phyloP scores from a whole-genome alignment of 495 filamentous ascomycete genomes.

The Acidomyces sp. region DNA sequence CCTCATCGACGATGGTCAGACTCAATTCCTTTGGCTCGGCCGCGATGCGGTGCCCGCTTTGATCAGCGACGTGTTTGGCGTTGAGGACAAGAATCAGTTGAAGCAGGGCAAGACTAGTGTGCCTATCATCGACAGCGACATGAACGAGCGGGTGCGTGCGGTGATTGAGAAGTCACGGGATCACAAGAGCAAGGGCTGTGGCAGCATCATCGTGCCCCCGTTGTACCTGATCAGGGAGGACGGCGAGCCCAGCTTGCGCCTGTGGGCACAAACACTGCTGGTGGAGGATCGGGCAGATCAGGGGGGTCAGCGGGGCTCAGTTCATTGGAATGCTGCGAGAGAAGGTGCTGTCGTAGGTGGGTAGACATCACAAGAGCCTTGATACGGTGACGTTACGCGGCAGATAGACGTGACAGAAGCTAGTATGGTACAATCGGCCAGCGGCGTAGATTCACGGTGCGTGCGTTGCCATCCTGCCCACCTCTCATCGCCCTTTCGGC shows the following conservation, averaged over 20 bases:
- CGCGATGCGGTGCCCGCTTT: conserved; percentile 85
- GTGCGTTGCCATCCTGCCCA: no score
- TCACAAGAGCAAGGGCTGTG: conserved; percentile 68
- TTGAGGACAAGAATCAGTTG: conserved; percentile 62
- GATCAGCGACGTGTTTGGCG: conserved; percentile 76
- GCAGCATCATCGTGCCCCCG: conserved; percentile 81
- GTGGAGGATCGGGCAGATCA: conserved; percentile 94
- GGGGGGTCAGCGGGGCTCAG: conserved; percentile 75
- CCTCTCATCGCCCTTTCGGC: no score
- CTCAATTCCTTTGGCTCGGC: conserved; percentile 95
- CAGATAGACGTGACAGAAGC: no score
- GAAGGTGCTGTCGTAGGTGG: conserved; percentile 61
- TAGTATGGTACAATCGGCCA: no score
- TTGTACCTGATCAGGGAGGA: conserved; percentile 90
- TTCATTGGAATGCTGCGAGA: conserved; percentile 87
- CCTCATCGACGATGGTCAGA: conserved; percentile 92
- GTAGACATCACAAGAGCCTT: no score
- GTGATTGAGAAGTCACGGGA: conserved; percentile 86
- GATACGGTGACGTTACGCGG: no score
- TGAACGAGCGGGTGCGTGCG: conserved; percentile 83
- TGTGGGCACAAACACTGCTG: conserved; percentile 93
- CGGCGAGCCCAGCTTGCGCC: conserved; percentile 82
- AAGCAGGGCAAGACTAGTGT: conserved; percentile 81
- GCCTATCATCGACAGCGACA: conserved; percentile 83
- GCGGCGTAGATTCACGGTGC: no score